Conservation (phyloP, 2,329 filamentous ascomycete species). For the Penicillium sp. region DNA sequence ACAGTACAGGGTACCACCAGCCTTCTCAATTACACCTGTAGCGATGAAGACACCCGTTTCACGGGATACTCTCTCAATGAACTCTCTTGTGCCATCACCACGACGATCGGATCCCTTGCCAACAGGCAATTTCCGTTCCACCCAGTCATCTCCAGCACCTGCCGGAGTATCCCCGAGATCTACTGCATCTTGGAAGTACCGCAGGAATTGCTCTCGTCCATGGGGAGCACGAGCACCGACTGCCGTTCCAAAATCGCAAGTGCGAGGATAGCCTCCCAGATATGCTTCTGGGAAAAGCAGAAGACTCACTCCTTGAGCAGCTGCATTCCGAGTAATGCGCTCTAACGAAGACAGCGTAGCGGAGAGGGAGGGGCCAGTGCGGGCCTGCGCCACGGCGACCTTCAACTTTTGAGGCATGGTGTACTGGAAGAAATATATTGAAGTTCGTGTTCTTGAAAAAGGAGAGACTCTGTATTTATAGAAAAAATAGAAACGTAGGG, state of each 20-base stretch:
- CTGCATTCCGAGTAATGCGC: conserved; percentile 6
- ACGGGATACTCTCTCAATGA: conserved; percentile 72
- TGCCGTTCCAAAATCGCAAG: conserved; percentile 73
- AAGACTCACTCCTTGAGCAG: conserved; percentile 60
- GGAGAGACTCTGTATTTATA: conserved; percentile 33
- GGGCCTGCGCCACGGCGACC: conserved; percentile 9
- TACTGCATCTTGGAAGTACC: conserved; percentile 76
- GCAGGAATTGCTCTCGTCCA: conserved; percentile 79
- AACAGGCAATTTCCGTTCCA: conserved; percentile 62
- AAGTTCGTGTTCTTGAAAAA: not conserved
- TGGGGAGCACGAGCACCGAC: conserved; percentile 69
- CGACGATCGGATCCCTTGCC: conserved; percentile 57
- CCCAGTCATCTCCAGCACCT: conserved; percentile 74
- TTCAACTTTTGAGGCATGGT: conserved; percentile 12
- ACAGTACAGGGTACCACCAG: conserved; percentile 84
- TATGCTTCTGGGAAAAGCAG: conserved; percentile 91
- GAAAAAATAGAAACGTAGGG: not conserved
- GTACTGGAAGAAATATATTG: too few relatives aligned
- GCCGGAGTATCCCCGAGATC: conserved; percentile 79
- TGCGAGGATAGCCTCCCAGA: conserved; percentile 87
- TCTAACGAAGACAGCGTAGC: conserved; percentile 7
- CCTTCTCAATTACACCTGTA: conserved; percentile 76
- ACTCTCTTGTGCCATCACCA: conserved; percentile 78
- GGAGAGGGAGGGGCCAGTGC: conserved; percentile 7
- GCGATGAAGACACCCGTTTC: conserved; percentile 83